phyloP scores from a whole-genome alignment of 352 stramenopile species.

The Phytopythium aichiense region DNA sequence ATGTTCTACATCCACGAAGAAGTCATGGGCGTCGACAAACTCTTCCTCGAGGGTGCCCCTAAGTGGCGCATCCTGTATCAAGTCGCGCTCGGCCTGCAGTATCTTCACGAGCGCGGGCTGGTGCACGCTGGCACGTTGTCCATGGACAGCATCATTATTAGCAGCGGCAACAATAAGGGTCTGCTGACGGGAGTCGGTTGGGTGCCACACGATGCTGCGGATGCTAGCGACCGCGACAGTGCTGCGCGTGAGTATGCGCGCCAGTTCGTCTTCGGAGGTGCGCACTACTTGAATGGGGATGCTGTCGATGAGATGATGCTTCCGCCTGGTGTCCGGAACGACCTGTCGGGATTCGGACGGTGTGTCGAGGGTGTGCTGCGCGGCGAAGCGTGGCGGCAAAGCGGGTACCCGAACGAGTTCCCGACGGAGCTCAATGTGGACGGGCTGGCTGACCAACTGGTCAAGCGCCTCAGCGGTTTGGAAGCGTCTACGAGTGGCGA shows the following conservation, averaged over 20 bases:
- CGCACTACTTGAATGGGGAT: background rate
- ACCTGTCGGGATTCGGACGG: background rate
- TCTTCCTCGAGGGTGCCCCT: slow-evolving; percentile 24
- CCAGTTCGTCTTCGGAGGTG: slow-evolving; percentile 3
- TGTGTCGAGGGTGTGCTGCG: slow-evolving; percentile 6
- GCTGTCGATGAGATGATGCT: background rate
- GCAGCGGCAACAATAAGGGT: slow-evolving; percentile 8
- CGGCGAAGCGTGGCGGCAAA: slow-evolving; percentile 7
- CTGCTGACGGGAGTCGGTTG: slow-evolving; percentile 5
- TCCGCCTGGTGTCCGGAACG: slow-evolving; percentile 1
- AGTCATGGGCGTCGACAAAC: slow-evolving; percentile 7
- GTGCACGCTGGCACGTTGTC: slow-evolving; percentile 13
- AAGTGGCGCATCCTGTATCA: slow-evolving; percentile 17
- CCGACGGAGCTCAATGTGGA: slow-evolving; percentile 4
- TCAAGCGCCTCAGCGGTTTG: background rate
- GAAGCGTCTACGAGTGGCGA: background rate
- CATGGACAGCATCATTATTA: slow-evolving; percentile 10
- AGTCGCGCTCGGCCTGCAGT: slow-evolving; percentile 26
- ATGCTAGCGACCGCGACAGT: background rate
- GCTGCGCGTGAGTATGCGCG: slow-evolving; percentile 2
- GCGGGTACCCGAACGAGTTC: slow-evolving; percentile 8
- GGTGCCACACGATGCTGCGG: background rate
- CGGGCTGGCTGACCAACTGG: slow-evolving; percentile 2
- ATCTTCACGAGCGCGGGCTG: slow-evolving; percentile 24
- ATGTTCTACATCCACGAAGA: slow-evolving; percentile 17